Percentiles rank a stretch among this genome's conserved stretches.
Conservation (phyloP, 2,329 filamentous ascomycete species). For the Alternaria panax region DNA sequence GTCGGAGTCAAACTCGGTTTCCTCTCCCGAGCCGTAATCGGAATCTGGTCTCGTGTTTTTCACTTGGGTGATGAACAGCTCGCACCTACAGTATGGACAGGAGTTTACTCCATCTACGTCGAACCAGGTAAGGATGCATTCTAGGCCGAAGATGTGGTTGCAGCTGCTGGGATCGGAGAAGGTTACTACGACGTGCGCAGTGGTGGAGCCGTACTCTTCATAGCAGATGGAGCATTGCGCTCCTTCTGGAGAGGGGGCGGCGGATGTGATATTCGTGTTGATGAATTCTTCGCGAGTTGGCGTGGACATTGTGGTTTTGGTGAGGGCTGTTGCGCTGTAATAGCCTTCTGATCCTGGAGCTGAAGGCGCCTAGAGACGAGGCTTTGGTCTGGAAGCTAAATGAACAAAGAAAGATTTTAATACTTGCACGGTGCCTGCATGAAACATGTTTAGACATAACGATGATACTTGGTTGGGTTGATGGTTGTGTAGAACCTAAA, state of each 20-base stretch:
- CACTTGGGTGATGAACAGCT: not conserved
- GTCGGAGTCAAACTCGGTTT: not conserved
- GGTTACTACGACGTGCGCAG: not conserved
- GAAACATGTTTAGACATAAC: not conserved
- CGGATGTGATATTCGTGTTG: not conserved
- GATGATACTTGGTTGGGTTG: not conserved
- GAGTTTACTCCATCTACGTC: not conserved
- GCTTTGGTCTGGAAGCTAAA: not conserved
- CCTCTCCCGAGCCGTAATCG: not conserved
- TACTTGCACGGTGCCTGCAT: not conserved
- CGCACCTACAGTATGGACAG: not conserved
- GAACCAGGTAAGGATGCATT: slow-evolving; percentile 4
- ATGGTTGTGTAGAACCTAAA: not conserved
- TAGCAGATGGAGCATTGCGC: slow-evolving; percentile 6
- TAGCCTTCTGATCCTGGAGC: no score
- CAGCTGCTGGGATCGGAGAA: slow-evolving; percentile 1
- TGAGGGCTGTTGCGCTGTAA: no score
- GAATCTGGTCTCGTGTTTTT: not conserved
- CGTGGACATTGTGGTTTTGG: not conserved
- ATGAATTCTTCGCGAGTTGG: slow-evolving; percentile 1
- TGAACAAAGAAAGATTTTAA: not conserved
- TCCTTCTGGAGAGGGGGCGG: not conserved
- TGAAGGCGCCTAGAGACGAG: not conserved
- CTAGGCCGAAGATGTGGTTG: slow-evolving; percentile 5
- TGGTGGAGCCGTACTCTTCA: not conserved